Conservation (phyloP, 345 rosid genomes). For the Eucalyptus cloeziana region DNA sequence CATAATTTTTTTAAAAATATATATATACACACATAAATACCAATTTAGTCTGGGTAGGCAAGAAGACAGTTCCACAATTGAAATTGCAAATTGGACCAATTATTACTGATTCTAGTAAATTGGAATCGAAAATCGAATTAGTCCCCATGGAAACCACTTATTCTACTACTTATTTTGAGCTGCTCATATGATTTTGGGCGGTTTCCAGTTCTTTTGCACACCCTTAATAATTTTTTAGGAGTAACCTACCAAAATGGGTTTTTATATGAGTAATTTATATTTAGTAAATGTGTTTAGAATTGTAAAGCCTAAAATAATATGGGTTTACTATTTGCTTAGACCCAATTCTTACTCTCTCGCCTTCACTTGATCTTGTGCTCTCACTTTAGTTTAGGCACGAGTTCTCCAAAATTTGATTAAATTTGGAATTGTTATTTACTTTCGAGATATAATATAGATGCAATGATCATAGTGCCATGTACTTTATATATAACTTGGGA, state of each 20-base stretch:
- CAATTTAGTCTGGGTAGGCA: fast-evolving
- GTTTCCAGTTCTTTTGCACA: fast-evolving
- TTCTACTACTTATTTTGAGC: no score
- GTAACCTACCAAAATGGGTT: no score
- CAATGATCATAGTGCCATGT: not conserved
- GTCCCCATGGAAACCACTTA: no score
- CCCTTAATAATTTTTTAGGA: no score
- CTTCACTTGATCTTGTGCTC: no score
- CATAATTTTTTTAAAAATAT: fast-evolving
- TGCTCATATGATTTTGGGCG: fast-evolving
- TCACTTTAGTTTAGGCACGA: not conserved
- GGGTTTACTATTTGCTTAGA: not conserved
- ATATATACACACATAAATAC: no score
- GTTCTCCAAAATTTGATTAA: not conserved
- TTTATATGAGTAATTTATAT: no score
- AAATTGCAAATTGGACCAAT: fast-evolving
- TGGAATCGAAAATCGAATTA: fast-evolving
- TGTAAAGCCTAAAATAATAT: not conserved
- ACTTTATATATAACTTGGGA: not conserved
- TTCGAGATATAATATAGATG: not conserved
- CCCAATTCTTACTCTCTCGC: not conserved
- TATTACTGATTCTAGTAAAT: fast-evolving
- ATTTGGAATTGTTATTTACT: not conserved
- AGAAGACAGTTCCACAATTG: fast-evolving
- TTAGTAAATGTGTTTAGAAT: fast-evolving